These are phyloP conservation scores for Fusarium bulbicola DNA, from an alignment of 2,329 filamentous ascomycete genomes.

Conservation along the genomic window DNA sequence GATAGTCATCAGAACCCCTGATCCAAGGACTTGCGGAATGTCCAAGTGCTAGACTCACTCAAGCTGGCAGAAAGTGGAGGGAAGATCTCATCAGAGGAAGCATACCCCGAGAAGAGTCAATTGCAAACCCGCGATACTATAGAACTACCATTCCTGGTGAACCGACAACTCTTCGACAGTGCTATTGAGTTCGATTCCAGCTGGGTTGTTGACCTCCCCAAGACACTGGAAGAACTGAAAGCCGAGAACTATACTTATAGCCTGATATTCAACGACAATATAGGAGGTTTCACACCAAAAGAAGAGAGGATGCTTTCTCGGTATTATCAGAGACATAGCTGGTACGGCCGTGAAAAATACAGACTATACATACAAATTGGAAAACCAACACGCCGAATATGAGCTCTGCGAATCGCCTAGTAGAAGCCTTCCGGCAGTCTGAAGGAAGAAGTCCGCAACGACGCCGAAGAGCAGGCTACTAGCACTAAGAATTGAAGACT, in stretches of 20 bases:
- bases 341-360: neutral
- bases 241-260: too few relatives aligned
- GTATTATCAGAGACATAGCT: neutral
- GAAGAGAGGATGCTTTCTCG: too few relatives aligned
- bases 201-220: too few relatives aligned
- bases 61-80: neutral
- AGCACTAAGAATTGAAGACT: neutral
- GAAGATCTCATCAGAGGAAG: neutral
- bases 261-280: neutral
- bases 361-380: neutral
- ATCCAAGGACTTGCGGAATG: neutral
- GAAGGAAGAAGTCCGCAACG: neutral
- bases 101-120: rapidly evolving
- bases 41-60: neutral
- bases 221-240: too few relatives aligned
- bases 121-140: neutral
- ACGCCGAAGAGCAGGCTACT: neutral
- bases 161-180: neutral
- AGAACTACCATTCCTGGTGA: neutral
- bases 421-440: neutral
- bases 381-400: neutral
- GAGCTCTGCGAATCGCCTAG: neutral
- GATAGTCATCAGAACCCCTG: neutral
- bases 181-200: too few relatives aligned
- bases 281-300: neutral